These are phyloP conservation scores for Fraxinus cuspidata DNA, from an alignment of 257 asterid species.

Conservation along the genomic window DNA sequence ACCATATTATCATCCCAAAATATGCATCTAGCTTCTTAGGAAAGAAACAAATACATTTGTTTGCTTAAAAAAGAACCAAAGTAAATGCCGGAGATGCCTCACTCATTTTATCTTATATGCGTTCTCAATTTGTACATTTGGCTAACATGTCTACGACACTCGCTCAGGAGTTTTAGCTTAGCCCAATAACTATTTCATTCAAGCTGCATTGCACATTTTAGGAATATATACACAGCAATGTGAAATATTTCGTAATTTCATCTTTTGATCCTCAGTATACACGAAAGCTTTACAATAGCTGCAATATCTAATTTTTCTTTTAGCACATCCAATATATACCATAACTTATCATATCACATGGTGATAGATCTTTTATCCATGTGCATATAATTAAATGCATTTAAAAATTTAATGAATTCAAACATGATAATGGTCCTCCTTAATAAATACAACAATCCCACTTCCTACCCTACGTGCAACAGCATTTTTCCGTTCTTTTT, in stretches of 20 bases:
- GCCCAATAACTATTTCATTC: background rate
- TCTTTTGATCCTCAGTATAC: background rate
- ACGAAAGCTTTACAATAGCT: background rate
- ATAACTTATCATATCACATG: background rate
- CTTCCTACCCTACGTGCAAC: slow-evolving; percentile 5
- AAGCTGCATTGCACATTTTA: background rate
- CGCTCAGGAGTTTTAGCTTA: background rate
- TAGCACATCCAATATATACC: background rate
- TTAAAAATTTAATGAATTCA: background rate
- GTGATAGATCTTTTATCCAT: background rate
- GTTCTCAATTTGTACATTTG: background rate
- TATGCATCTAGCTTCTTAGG: background rate
- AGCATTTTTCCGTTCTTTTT: background rate
- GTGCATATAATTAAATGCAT: background rate
- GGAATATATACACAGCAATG: background rate
- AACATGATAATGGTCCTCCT: background rate
- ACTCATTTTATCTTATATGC: background rate
- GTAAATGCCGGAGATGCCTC: background rate
- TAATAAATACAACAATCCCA: background rate
- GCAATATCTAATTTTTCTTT: background rate
- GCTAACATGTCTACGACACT: background rate
- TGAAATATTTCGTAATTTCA: background rate
- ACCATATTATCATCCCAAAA: background rate
- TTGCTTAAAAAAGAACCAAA: background rate
- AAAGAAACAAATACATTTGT: background rate